phyloP scores from a whole-genome alignment of 73 alveolate genomes.

The Tetrahymena borealis region DNA sequence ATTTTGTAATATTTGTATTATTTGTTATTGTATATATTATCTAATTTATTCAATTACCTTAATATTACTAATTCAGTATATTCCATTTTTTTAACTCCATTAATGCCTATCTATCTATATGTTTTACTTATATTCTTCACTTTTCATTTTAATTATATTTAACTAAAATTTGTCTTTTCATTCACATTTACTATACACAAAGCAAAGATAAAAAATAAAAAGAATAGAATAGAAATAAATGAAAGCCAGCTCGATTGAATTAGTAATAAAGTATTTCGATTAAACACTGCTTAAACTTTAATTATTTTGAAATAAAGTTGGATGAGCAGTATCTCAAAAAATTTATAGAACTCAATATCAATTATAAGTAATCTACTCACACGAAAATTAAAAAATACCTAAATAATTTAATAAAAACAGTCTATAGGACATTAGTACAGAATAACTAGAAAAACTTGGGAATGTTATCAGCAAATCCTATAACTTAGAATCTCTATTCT shows the following conservation, averaged over 20 bases:
- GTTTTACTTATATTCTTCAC: too few species aligned
- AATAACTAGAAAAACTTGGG: background rate
- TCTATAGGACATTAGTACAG: background rate
- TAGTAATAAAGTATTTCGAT: background rate
- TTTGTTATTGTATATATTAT: too few species aligned
- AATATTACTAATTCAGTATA: too few species aligned
- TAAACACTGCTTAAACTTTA: background rate
- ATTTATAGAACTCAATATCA: background rate
- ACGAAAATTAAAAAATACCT: background rate
- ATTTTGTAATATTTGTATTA: too few species aligned
- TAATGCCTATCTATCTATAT: too few species aligned
- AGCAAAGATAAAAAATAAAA: background rate
- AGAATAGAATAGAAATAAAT: background rate
- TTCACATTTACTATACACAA: background rate
- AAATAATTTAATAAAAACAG: background rate
- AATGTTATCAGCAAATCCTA: background rate
- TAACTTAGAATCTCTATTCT: background rate
- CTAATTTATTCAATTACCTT: too few species aligned
- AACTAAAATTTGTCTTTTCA: background rate
- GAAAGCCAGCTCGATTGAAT: background rate
- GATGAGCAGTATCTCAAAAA: background rate
- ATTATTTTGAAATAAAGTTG: background rate
- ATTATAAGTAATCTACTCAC: background rate
- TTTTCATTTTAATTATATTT: too few species aligned
- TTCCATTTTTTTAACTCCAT: too few species aligned